Conservation (phyloP, 2,329 filamentous ascomycete genomes). For the Teratosphaeriaceae sp. region DNA sequence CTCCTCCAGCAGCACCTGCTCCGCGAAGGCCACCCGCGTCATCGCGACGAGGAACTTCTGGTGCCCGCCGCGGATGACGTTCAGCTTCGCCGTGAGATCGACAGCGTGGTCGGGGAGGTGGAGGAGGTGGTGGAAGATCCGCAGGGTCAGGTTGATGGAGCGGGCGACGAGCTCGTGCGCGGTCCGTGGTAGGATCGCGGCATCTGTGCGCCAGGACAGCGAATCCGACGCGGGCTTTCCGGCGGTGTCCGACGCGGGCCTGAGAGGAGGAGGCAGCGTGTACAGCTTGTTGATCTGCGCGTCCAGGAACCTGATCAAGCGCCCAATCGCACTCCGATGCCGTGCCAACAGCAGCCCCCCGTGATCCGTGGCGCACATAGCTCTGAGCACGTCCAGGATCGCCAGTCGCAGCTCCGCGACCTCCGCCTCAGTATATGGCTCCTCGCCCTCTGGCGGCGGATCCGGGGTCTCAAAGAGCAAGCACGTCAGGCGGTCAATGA, state of each 20-base stretch:
- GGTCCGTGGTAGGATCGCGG: slow-evolving; percentile 10
- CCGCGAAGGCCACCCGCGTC: slow-evolving; percentile 77
- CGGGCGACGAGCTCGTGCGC: slow-evolving; percentile 37
- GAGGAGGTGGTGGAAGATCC: slow-evolving; percentile 55
- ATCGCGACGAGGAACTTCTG: slow-evolving; percentile 79
- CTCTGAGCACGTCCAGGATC: slow-evolving; percentile 42
- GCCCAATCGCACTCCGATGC: slow-evolving; percentile 64
- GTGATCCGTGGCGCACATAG: slow-evolving; percentile 56
- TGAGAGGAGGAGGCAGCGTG: slow-evolving; percentile 22
- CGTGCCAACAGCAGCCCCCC: slow-evolving; percentile 59
- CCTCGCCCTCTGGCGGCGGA: slow-evolving; percentile 32
- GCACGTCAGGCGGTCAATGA: slow-evolving; percentile 58
- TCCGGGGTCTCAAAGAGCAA: slow-evolving; percentile 53
- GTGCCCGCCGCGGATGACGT: slow-evolving; percentile 60
- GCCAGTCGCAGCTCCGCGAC: slow-evolving; percentile 42
- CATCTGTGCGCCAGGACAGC: not conserved
- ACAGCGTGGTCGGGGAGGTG: slow-evolving; percentile 51
- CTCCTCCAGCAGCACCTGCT: slow-evolving; percentile 69
- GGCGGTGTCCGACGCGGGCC: too few relatives aligned
- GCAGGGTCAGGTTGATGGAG: slow-evolving; percentile 53
- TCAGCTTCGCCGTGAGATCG: slow-evolving; percentile 65
- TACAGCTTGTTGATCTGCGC: slow-evolving; percentile 62
- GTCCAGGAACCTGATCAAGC: slow-evolving; percentile 68
- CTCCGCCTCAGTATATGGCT: slow-evolving; percentile 32
- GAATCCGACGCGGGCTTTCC: not conserved